Evolutionary conservation across 345 rosid species (phyloP).

Genomic region (Salix caprea): DNA sequence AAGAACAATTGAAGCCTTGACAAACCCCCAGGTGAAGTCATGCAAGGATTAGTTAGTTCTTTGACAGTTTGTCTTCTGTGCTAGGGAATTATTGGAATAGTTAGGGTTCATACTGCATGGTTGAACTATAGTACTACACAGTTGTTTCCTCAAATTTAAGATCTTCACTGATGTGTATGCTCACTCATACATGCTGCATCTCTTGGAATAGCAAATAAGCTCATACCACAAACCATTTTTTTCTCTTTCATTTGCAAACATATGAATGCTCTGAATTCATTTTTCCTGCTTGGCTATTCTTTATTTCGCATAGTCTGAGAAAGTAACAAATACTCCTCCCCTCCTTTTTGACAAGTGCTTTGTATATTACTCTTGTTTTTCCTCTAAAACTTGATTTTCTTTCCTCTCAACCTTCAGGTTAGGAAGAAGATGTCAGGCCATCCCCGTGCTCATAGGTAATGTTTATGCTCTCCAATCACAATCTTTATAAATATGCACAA

Average conservation of each 20-base stretch:
- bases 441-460: slow-evolving; percentile 62
- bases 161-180: neutral
- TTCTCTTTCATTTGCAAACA: neutral
- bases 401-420: slow-evolving; percentile 39
- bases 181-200: neutral
- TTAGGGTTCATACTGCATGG: neutral
- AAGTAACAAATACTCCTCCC: neutral
- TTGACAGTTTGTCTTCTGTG: slow-evolving; percentile 5
- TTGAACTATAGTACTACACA: neutral
- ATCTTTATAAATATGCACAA: neutral
- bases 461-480: neutral
- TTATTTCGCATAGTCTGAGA: neutral
- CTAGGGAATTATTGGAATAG: slow-evolving; percentile 1
- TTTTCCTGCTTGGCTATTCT: neutral
- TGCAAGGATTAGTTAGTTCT: slow-evolving; percentile 50
- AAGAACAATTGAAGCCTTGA: slow-evolving; percentile 84
- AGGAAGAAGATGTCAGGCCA: slow-evolving; percentile 68
- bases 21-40: slow-evolving; percentile 91
- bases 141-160: neutral
- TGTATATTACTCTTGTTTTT: neutral
- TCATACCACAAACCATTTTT: neutral
- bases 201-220: neutral
- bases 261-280: neutral
- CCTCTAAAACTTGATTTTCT: neutral
- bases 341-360: neutral